Base-by-base conservation (phyloP, 2,329 filamentous ascomycete genomes). In the Pseudogymnoascus sp. region DNA sequence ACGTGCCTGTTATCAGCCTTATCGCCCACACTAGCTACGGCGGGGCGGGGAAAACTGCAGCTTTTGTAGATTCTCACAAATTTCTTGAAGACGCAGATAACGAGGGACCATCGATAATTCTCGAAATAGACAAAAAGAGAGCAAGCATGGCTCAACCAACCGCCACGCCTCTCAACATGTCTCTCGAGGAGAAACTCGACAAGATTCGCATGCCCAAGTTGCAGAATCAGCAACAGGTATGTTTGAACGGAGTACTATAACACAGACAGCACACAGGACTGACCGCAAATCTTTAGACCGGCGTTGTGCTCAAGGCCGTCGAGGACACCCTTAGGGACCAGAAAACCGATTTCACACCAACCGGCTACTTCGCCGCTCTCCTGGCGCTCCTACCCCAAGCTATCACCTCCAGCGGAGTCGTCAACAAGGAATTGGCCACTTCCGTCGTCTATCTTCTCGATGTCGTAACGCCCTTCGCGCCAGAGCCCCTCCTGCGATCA, bases 151-250 rank as follows among this genome's bases (percentile, higher is more conserved):
- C 69, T 66, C 69, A 68, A 68, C 66, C 68, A 66, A 67, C 65
- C 61, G 65, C 63, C 67, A 52, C 64, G 60, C 65, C 62, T 60
- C 67, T 64, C 72, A 77, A 70, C 69, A 80, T 80, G 78, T 85
- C 85, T 76, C 79, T 97, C 72, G 86, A 89, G 75, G 93, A 96
- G 81, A 95, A 92, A 81, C 85, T 99, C 74, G 90, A 93, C 79
- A 97, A 95, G 84, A 97, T 97, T 76, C 90, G 94, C 78, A 94
- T 90, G 73, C 94, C 94, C 63, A 96, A 96, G 77, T 85, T 97
- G 71, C 91, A 97, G 77, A 96, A 90, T 75, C 92, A 97, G 78
- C 87, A 96, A 76, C 91, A 92, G 83, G 92, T 94, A 79, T 69
- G 80, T 74, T 60, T 43, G 45, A 12, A 60, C 35, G 10, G n/a